Base-by-base conservation (phyloP, 2,329 filamentous ascomycete genomes). In the Colletotrichum endophyticum region DNA sequence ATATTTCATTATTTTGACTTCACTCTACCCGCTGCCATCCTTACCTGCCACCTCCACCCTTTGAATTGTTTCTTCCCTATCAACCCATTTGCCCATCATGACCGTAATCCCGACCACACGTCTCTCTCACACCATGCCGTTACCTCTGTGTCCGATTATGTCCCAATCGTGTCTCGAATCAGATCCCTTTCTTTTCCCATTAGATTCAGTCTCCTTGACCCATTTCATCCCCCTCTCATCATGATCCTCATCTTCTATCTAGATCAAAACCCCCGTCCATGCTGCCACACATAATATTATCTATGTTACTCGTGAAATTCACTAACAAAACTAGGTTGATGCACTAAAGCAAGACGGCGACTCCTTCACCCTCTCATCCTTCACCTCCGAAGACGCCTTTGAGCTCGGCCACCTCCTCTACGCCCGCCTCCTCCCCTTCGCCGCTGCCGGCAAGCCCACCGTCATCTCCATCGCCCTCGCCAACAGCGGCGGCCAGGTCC, bases 391-490 rank as follows among this genome's bases (percentile, higher is more conserved):
- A 28, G 92, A 94, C 79, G 93, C 93, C 67, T 94, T 91, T 87
- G 87, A 90, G 39, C 89, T 95, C 6, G 93, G 93, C 75, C 89
- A 90, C 78, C 89, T 92, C 25, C 89, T 95, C 30, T 91, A 93
- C 80, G 90, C 89, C 53, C 89, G 92, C n/a, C 90, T 95, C 9
- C 85, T 90, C 34, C 87, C 89, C 8, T 87, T 91, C 73, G 81
- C 88, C 9, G 44, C 80, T 11, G 70, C 77, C 16, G 79, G 81
- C 9, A 66, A 66, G 62, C 88, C 92, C 1, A 88, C 89, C 27
- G 86, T 94, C 39, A 91, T 95, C 80, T 91, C 91, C 81, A 94
- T 95, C 84, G 86, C 89, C 36, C 88, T 93, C n/a, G 87, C 91
- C 73, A 89, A 91, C 81, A 84, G 84, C 79, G 28, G 63, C 9